These are phyloP conservation scores for Periconia sp. DNA, from an alignment of 2,329 filamentous ascomycete species.

Conservation along the genomic window DNA sequence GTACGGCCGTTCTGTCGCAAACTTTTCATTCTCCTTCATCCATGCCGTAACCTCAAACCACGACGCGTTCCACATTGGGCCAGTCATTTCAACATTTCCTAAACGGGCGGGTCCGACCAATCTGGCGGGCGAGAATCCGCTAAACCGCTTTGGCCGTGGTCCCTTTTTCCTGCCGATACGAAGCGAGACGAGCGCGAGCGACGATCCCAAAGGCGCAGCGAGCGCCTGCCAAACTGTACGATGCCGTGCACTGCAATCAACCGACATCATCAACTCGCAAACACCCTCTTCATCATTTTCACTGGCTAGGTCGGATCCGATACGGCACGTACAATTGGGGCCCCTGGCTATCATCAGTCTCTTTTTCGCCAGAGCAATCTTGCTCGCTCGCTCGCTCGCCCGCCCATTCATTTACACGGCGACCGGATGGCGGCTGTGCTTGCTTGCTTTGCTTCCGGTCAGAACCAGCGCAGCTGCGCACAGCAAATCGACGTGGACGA, in stretches of 20 bases:
- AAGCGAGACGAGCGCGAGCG: too few relatives aligned
- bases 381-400: too few relatives aligned
- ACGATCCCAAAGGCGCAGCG: background rate
- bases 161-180: background rate
- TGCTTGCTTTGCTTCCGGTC: background rate
- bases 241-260: background rate
- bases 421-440: conserved; percentile 1
- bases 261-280: background rate
- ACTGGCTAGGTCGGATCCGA: too few relatives aligned
- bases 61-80: background rate
- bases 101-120: background rate
- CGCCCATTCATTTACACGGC: background rate
- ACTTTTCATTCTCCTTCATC: background rate
- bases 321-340: too few relatives aligned
- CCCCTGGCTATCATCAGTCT: too few relatives aligned
- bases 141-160: background rate
- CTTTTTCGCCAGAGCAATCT: background rate
- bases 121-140: background rate
- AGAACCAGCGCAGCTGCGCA: conserved; percentile 11
- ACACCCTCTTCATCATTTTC: background rate
- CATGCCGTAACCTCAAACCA: background rate
- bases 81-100: background rate
- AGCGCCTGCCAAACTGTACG: background rate
- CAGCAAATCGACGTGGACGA: background rate
- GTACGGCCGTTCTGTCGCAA: background rate